Percentiles rank a stretch among this genome's conserved stretches.
These are phyloP conservation scores for Trichosporon ovoides DNA, from an alignment of 1,284 basidiomycete genomes.

Conservation along the genomic window DNA sequence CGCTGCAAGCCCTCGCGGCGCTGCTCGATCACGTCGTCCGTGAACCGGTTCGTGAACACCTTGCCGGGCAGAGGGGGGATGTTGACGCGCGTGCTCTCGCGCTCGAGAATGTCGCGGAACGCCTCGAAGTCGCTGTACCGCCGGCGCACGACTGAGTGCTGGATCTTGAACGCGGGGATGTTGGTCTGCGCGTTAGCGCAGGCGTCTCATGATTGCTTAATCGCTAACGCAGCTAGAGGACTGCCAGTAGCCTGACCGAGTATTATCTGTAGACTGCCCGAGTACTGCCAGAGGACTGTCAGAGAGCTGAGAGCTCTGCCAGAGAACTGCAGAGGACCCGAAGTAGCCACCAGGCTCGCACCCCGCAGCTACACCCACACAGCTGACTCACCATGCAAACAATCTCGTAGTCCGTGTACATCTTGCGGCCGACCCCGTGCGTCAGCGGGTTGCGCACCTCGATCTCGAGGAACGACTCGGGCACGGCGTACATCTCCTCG, in stretches of 20 bases:
- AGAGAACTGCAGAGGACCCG: too few relatives aligned
- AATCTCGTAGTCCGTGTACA: conserved; percentile 99
- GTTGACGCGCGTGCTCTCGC: conserved; percentile 93
- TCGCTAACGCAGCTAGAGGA: too few relatives aligned
- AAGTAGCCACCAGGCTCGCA: too few relatives aligned
- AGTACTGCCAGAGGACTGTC: too few relatives aligned
- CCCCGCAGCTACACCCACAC: too few relatives aligned
- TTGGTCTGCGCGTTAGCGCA: conserved; percentile 64
- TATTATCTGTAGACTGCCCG: too few relatives aligned
- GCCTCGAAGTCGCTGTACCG: conserved; percentile 99
- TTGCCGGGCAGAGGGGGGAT: conserved; percentile 96
- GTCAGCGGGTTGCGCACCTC: conserved; percentile 96
- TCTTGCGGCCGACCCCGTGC: conserved; percentile 92
- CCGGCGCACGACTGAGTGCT: conserved; percentile 86
- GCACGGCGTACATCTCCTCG: conserved; percentile 96
- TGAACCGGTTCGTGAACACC: conserved; percentile 90
- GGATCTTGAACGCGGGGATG: conserved; percentile 96
- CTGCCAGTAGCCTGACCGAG: too few relatives aligned
- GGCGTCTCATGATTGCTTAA: too few relatives aligned
- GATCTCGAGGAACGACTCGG: conserved; percentile 96
- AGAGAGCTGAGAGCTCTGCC: too few relatives aligned
- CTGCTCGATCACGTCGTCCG: conserved; percentile 92
- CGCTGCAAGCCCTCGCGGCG: conserved; percentile 89
- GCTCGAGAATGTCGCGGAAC: conserved; percentile 95
- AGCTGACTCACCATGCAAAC: conserved; percentile 84